Percentiles rank a stretch among this genome's conserved stretches.
Evolutionary conservation across 192 early-diverging fungal species (phyloP).

Genomic region (Glomus cerebriforme): DNA sequence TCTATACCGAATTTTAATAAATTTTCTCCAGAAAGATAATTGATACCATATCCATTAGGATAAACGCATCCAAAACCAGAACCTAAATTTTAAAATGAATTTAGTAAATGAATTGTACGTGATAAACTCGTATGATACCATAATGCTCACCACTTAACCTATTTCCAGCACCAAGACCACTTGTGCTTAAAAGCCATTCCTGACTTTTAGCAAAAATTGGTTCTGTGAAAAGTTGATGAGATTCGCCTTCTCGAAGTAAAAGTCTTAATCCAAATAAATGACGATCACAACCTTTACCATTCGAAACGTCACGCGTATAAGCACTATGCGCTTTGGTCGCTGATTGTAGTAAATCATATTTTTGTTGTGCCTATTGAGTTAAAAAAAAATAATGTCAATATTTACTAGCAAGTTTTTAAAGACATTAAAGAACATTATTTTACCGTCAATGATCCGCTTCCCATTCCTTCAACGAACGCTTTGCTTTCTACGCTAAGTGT

Average conservation of each 20-base stretch:
- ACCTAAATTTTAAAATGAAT: constrained; percentile 41
- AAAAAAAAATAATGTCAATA: background rate
- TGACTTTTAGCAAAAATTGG: constrained; percentile 67
- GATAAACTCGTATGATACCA: background rate
- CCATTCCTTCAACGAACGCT: constrained; percentile 70
- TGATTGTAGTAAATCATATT: constrained; percentile 59
- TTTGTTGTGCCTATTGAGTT: constrained; percentile 45
- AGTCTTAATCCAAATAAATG: constrained; percentile 80
- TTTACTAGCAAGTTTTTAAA: background rate
- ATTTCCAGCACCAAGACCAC: constrained; percentile 71
- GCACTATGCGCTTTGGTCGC: constrained; percentile 67
- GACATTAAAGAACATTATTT: constrained; percentile 7
- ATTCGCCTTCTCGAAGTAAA: constrained; percentile 46
- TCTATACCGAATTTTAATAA: constrained; percentile 82
- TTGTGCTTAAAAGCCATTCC: constrained; percentile 76
- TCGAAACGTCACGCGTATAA: constrained; percentile 72
- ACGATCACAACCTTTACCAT: constrained; percentile 80
- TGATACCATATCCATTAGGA: constrained; percentile 84
- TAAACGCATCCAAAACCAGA: constrained; percentile 88
- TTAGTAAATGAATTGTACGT: background rate
- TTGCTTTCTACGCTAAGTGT: constrained; percentile 71
- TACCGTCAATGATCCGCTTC: constrained; percentile 46
- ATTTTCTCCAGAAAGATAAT: constrained; percentile 72
- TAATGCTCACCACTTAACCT: constrained; percentile 40
- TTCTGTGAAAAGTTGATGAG: constrained; percentile 59